Base-by-base conservation (phyloP, 2,329 filamentous ascomycete species). In the Ascochyta lentis region DNA sequence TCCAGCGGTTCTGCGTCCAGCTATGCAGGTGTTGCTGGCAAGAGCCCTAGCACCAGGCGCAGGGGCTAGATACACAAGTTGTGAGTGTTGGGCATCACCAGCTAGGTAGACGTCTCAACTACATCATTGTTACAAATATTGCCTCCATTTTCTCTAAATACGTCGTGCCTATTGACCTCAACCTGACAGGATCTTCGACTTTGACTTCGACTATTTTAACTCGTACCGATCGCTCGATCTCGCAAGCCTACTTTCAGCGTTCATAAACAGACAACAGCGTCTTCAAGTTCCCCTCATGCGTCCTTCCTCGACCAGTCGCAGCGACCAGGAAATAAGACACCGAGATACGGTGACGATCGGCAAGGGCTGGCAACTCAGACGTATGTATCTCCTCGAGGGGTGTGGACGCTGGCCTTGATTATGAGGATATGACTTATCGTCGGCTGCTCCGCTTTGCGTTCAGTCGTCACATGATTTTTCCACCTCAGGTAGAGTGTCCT, bases 41-140 rank as follows among this genome's bases (percentile, higher is more conserved):
- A 81, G 73, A 80, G 80, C 40, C 83, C 83, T 12, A 84, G 79
- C 52, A 85, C 83, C n/a, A 78, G 83, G 54, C 76, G 83, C 60
- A 79, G 83, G 66, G 83, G 82, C 58, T 86, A 67, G 47, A 49
- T 48, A 26, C 15, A 6, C 37, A 24, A 13, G 5, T 23, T 19
- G 27, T 38, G 19, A 13, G 37, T 39, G 8, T 39, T 9, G 8
- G 10, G 19, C 37, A 24, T 39, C 19, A 39, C 7, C 37, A 12
- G 22, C 16, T 16, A 15, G 6, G 37, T 26, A 34, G 24, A 33
- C 40, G 47, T 12, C 15, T n/a, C 24, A 23, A 15, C 2, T 2
- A 43, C 33, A 26, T 48, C 9, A 24, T 19, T 27, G 4, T 6
- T 41, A 12, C 16, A 15, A 13, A 3, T 15, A n/a, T 6, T 22